Evolutionary conservation across 1,139 yeast species (phyloP).

Genomic region (Pichia sp.): DNA sequence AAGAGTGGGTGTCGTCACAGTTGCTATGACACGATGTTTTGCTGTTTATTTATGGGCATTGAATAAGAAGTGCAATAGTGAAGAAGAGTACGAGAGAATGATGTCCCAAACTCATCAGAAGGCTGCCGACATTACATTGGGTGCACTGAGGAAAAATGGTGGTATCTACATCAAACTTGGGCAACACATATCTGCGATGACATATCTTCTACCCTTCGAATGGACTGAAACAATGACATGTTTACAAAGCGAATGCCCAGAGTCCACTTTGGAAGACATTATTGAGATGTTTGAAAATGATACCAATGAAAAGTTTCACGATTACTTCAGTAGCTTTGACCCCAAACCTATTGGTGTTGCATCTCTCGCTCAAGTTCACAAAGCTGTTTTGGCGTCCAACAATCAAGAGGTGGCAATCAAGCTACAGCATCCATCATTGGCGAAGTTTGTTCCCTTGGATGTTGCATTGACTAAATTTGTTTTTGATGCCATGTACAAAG

Average conservation of each 20-base stretch:
- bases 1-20: conserved; percentile 56
- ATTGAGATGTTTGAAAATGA: conserved; percentile 59
- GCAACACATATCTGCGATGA: conserved; percentile 87
- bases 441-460: conserved; percentile 87
- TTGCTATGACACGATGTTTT: conserved; percentile 60
- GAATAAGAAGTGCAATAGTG: conserved; percentile 34
- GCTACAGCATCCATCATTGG: conserved; percentile 85
- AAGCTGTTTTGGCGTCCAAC: conserved; percentile 51
- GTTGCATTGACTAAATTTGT: conserved; percentile 70
- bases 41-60: conserved; percentile 55
- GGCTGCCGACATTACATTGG: conserved; percentile 74
- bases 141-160: conserved; percentile 78
- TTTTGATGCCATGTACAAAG: conserved; percentile 63
- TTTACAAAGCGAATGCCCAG: conserved; percentile 85
- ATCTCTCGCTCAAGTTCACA: conserved; percentile 91
- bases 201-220: conserved; percentile 82
- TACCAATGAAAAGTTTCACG: conserved; percentile 55
- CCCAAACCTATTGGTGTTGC: conserved; percentile 88
- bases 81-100: conserved; percentile 47
- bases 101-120: conserved; percentile 56
- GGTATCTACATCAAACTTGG: conserved; percentile 93
- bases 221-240: conserved; percentile 97
- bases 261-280: conserved; percentile 65
- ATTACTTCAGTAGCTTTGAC: conserved; percentile 60
- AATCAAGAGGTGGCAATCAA: conserved; percentile 87